Evolutionary conservation across 108 stramenopile genomes (phyloP).

Genomic region (Cyclotella choctawhatcheeana): DNA sequence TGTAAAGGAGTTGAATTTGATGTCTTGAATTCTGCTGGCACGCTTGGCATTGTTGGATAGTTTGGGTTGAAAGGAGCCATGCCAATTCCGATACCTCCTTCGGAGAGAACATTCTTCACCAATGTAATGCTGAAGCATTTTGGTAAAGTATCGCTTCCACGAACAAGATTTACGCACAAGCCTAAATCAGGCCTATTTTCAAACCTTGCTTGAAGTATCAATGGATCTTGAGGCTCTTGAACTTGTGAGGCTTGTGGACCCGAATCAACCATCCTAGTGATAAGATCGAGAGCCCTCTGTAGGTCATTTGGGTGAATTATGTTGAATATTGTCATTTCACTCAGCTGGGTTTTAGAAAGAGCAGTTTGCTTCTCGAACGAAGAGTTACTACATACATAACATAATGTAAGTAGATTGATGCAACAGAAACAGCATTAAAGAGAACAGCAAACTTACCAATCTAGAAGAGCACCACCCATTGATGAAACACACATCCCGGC

Average conservation of each 20-base stretch:
- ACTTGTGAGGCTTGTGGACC: slow-evolving; percentile 1
- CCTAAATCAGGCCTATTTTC: slow-evolving; percentile 33
- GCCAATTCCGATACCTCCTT: not conserved
- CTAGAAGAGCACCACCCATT: slow-evolving; percentile 51
- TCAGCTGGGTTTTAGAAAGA: slow-evolving; percentile 9
- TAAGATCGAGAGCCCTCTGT: slow-evolving; percentile 31
- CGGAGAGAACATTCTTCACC: slow-evolving; percentile 38
- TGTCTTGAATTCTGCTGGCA: not conserved
- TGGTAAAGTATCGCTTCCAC: slow-evolving; percentile 17
- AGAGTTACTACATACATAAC: slow-evolving; percentile 1
- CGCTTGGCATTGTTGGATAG: slow-evolving; percentile 18
- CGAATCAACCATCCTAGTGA: slow-evolving; percentile 39
- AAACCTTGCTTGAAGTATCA: slow-evolving; percentile 25
- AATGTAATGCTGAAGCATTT: slow-evolving; percentile 47
- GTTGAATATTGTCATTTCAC: slow-evolving; percentile 44
- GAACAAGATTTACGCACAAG: slow-evolving; percentile 31
- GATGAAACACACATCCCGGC: slow-evolving; percentile 47
- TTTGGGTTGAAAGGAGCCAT: slow-evolving; percentile 16
- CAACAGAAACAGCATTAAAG: not conserved
- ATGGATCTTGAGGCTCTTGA: not conserved
- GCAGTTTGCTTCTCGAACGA: slow-evolving; percentile 24
- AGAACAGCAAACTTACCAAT: slow-evolving; percentile 24
- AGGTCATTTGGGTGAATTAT: slow-evolving; percentile 29
- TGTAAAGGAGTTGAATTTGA: not conserved
- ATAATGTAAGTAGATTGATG: not conserved